Conservation (phyloP, 2,329 filamentous ascomycete species). For the Hyphodiscus sp. region DNA sequence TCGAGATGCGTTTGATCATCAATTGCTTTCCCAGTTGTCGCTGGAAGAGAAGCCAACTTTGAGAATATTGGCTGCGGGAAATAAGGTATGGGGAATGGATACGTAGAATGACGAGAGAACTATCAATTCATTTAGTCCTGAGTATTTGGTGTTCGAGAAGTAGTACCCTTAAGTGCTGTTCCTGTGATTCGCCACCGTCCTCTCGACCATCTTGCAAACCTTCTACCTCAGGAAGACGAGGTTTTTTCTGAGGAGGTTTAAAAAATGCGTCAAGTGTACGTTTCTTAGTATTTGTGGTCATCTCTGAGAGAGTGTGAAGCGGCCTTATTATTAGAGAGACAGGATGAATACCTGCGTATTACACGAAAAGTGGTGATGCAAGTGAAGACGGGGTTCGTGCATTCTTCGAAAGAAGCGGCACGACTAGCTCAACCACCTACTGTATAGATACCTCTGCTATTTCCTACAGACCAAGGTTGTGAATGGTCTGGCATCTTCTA, state of each 20-base stretch:
- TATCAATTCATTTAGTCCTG: constrained; percentile 6
- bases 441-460: no score
- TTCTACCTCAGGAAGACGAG: constrained; percentile 19
- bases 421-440: no score
- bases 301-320: background rate
- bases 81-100: constrained; percentile 44
- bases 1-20: constrained; percentile 65
- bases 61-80: constrained; percentile 35
- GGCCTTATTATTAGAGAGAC: background rate
- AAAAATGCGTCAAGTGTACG: constrained; percentile 68
- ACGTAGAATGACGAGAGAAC: constrained; percentile 37
- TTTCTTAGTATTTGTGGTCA: constrained; percentile 37
- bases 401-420: no score
- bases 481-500: no score
- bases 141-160: background rate
- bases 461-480: no score
- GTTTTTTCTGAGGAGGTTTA: constrained; percentile 39
- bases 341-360: background rate
- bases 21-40: constrained; percentile 47
- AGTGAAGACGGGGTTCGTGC: no score
- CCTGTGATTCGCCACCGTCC: background rate
- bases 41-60: constrained; percentile 41
- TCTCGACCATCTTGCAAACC: background rate
- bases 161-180: constrained; percentile 5
- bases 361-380: no score